phyloP scores from a whole-genome alignment of 768 basidiomycete genomes.

The Strobilomyces echinocephalus region DNA sequence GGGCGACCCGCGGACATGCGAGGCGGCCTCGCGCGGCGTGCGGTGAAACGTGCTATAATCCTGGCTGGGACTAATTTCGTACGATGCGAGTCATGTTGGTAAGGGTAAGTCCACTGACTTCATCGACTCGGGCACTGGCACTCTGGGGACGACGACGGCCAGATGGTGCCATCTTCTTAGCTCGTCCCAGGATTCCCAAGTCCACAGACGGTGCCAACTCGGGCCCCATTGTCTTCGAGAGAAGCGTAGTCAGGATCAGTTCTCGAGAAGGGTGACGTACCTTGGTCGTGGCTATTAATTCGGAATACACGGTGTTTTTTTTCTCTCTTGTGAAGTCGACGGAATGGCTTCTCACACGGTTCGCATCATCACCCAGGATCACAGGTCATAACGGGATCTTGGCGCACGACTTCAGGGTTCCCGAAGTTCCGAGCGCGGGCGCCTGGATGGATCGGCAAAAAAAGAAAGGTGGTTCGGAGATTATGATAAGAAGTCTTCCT shows the following conservation, averaged over 20 bases:
- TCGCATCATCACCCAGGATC: background rate
- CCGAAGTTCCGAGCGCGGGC: background rate
- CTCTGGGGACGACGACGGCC: background rate
- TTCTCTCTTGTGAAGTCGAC: background rate
- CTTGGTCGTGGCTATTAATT: background rate
- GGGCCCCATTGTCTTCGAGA: background rate
- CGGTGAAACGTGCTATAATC: background rate
- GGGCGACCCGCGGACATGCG: constrained; percentile 3
- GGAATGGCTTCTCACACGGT: background rate
- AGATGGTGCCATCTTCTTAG: background rate
- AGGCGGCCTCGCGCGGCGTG: background rate
- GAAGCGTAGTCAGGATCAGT: background rate
- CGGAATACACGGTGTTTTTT: background rate
- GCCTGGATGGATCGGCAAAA: background rate
- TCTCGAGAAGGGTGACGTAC: background rate
- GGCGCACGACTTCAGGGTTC: background rate
- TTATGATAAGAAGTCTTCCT: background rate
- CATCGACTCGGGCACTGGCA: background rate
- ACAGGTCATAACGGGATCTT: background rate
- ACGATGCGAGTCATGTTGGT: background rate
- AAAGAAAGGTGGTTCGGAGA: background rate
- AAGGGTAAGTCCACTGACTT: background rate
- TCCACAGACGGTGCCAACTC: background rate
- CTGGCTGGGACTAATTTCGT: background rate
- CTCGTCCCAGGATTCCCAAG: background rate